Conservation (phyloP, 2,329 filamentous ascomycete species). For the Neurospora sp. region DNA sequence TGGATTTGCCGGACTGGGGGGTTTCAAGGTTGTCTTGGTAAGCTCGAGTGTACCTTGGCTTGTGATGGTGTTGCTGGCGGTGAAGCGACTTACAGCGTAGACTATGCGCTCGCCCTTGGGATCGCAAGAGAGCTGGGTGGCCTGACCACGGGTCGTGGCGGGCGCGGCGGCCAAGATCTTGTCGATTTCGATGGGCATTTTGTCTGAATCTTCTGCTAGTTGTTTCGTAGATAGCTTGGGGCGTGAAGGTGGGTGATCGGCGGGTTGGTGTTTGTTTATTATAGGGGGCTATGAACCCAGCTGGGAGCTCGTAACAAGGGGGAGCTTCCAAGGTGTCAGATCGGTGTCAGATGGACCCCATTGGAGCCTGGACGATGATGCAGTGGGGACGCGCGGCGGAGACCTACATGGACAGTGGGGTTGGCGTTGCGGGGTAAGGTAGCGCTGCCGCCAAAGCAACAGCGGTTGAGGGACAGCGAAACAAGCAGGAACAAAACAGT, state of each 20-base stretch:
- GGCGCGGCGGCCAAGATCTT: conserved; percentile 79
- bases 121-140: conserved; percentile 81
- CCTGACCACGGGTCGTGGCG: conserved; percentile 71
- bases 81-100: conserved; percentile 62
- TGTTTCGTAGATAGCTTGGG: not conserved
- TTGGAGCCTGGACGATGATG: not conserved
- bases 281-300: not conserved
- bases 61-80: not conserved
- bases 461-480: not conserved
- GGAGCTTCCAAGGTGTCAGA: not conserved
- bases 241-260: not conserved
- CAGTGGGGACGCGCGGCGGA: not conserved
- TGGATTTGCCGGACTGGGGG: conserved; percentile 78
- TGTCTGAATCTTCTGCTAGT: not conserved
- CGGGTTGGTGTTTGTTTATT: not conserved
- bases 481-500: not conserved
- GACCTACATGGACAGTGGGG: not conserved
- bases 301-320: not conserved
- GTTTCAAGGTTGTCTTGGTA: not conserved
- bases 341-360: not conserved
- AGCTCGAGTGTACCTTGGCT: not conserved
- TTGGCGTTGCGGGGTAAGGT: not conserved
- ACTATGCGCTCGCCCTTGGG: conserved; percentile 83
- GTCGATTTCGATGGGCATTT: conserved; percentile 46
- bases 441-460: not conserved